Evolutionary conservation across 169 alveolate species (phyloP).

Genomic region (Blepharisma undulans): DNA sequence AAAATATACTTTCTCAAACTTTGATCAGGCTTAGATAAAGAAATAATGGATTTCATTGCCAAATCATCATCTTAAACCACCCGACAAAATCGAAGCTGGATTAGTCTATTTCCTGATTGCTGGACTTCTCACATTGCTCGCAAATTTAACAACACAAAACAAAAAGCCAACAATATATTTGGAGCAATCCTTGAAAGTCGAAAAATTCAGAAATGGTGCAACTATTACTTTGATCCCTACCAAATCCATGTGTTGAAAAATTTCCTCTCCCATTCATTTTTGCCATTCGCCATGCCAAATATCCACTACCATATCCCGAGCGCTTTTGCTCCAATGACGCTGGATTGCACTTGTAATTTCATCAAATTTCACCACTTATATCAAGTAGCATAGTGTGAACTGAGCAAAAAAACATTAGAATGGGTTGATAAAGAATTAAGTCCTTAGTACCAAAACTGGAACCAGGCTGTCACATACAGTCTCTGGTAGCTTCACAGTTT

Average conservation of each 20-base stretch:
- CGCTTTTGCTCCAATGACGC: no score
- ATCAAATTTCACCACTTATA: no score
- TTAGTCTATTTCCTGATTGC: constrained; percentile 97
- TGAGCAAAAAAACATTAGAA: no score
- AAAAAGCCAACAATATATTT: constrained; percentile 96
- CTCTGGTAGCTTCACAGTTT: constrained; percentile 90
- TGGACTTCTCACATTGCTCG: constrained; percentile 99
- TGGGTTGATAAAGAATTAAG: background rate
- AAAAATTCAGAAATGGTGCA: constrained; percentile 97
- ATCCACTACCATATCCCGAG: no score
- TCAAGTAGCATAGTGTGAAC: no score
- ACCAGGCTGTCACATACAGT: constrained; percentile 34
- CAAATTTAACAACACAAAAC: constrained; percentile 92
- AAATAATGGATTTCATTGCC: constrained; percentile 93
- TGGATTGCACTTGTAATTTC: no score
- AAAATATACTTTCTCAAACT: constrained; percentile 95
- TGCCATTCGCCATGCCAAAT: no score
- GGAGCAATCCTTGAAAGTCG: constrained; percentile 94
- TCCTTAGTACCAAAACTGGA: constrained; percentile 26
- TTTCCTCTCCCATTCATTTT: no score
- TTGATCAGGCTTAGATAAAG: constrained; percentile 98
- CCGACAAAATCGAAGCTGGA: constrained; percentile 98
- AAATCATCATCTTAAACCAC: constrained; percentile 95
- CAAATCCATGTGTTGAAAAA: constrained; percentile 89
- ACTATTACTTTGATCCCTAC: constrained; percentile 93